Base-by-base conservation (phyloP, 257 asterid species). In the Solanum commersonii region DNA sequence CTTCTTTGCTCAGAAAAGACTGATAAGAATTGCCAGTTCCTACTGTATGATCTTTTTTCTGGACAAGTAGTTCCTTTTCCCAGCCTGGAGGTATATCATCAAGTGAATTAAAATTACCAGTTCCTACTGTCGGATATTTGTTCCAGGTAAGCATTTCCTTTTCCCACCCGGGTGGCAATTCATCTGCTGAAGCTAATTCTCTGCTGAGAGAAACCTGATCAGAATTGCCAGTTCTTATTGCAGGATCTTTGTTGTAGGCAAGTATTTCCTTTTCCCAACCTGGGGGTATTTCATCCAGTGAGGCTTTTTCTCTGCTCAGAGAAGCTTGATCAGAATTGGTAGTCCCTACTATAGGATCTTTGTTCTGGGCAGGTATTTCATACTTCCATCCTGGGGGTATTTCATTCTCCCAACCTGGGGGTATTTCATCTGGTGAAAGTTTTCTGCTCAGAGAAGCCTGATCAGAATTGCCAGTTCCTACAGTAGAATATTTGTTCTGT, bases 101-200 rank as follows among this genome's bases (percentile, higher is more conserved):
- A 31, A 84, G 18, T 18, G 83, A 70, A 25, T 25, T n/a, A 82
- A 38, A 44, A 29, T 81, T 29, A 74, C 81, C 84, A 25, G 60
- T 70, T 11, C 90, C 89, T 83, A 90, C 90, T 34, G 35, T 90
- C 25, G 60, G 82, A 74, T 25, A 68, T 78, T 56, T 44, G 70
- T 83, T 86, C 25, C 72, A 49, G 25, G 86, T 14, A 65, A 68
- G 77, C 18, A 82, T 34, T 86, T 89, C 89, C 38, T 86, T 89
- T 25, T 79, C 83, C 90, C 90, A 89, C 4, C 90, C 90, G 10
- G 79, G 52, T 34, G 90, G 90, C 18, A 88, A 71, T 79, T 87
- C 87, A 14, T 74, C 84, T 2, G 20, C 87, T 27, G 84, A 49
- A 33, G 70, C 76, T 46, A 70, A 70, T 70, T 86, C 73, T 71